phyloP scores from a whole-genome alignment of 352 stramenopile genomes.

The Globisporangium barbulae region DNA sequence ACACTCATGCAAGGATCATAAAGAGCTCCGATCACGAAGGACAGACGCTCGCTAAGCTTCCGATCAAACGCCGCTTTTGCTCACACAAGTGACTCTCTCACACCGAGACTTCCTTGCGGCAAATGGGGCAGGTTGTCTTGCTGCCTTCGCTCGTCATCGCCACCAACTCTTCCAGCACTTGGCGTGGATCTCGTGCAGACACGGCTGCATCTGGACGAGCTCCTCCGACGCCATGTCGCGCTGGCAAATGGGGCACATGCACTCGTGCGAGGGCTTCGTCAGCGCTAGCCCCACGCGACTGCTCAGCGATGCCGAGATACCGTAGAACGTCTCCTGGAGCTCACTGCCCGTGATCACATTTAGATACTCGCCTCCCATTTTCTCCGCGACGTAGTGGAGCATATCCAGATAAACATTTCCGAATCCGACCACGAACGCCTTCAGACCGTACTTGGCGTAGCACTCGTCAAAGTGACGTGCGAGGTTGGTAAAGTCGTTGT shows the following conservation, averaged over 20 bases:
- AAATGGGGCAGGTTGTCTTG: constrained; percentile 2
- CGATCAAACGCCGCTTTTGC: not conserved
- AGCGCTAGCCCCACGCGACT: not conserved
- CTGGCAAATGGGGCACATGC: constrained; percentile 52
- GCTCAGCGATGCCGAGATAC: not conserved
- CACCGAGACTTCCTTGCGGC: not conserved
- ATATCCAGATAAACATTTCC: not conserved
- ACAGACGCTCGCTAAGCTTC: not conserved
- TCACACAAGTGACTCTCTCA: not conserved
- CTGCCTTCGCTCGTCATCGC: constrained; percentile 12
- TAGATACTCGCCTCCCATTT: constrained; percentile 1
- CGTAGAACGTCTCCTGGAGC: not conserved
- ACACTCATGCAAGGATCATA: not conserved
- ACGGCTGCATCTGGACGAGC: constrained; percentile 34
- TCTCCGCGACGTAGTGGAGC: not conserved
- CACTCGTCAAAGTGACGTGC: constrained; percentile 30
- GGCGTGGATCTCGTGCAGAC: constrained; percentile 49
- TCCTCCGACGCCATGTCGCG: constrained; percentile 47
- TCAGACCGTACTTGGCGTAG: constrained; percentile 55
- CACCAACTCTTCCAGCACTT: constrained; percentile 30
- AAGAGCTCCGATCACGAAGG: not conserved
- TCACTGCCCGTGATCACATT: not conserved
- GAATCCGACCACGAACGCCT: constrained; percentile 49
- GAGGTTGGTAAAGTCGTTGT: too few species aligned
- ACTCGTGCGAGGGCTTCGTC: not conserved